Conservation (phyloP, 495 filamentous ascomycete species). For the Penicillium cinerascens region DNA sequence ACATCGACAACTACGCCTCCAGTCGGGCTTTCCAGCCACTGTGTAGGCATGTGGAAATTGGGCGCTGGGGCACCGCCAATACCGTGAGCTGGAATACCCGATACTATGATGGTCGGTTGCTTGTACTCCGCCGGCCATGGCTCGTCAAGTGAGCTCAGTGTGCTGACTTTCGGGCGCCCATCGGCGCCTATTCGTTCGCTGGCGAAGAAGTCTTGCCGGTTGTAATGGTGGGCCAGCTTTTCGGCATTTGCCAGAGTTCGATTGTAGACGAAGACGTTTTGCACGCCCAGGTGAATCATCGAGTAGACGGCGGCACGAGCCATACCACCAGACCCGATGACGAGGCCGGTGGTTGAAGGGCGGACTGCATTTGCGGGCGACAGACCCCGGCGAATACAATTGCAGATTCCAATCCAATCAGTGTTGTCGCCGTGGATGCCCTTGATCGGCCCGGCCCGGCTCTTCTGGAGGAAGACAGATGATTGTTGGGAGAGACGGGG, state of each 20-base stretch:
- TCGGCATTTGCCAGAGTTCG: slow-evolving; percentile 58
- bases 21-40: slow-evolving; percentile 72
- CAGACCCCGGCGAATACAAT: slow-evolving; percentile 66
- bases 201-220: slow-evolving; percentile 37
- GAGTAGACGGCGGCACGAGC: slow-evolving; percentile 77
- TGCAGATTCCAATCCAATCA: slow-evolving; percentile 75
- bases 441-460: slow-evolving; percentile 58
- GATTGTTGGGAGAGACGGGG: slow-evolving; percentile 33
- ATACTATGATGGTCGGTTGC: slow-evolving; percentile 69
- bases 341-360: slow-evolving; percentile 62
- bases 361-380: slow-evolving; percentile 74
- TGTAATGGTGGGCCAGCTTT: slow-evolving; percentile 67
- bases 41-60: slow-evolving; percentile 64
- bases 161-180: slow-evolving; percentile 43
- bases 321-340: slow-evolving; percentile 79
- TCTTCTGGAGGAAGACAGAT: slow-evolving; percentile 52
- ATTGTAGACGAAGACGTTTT: slow-evolving; percentile 72
- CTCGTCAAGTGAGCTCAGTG: slow-evolving; percentile 53
- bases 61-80: slow-evolving; percentile 59
- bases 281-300: slow-evolving; percentile 69
- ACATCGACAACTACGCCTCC: slow-evolving; percentile 76
- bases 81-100: slow-evolving; percentile 67
- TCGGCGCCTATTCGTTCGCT: slow-evolving; percentile 13
- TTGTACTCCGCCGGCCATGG: slow-evolving; percentile 62
- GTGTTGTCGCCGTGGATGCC: slow-evolving; percentile 79